Evolutionary conservation across 352 stramenopile species (phyloP).

Genomic region (Thalassiosira hispida): DNA sequence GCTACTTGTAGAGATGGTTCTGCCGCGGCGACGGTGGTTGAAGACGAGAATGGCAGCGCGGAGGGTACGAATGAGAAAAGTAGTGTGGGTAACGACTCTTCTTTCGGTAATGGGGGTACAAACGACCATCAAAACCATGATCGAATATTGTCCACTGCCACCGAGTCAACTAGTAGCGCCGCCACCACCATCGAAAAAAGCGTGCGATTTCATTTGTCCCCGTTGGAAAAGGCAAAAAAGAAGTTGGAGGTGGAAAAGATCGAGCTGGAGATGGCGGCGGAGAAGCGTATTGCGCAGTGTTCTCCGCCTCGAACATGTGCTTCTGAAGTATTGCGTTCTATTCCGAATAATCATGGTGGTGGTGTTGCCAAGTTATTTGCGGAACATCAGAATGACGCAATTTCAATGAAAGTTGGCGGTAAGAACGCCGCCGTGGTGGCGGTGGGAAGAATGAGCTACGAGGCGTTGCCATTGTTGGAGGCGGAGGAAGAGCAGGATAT

Average conservation of each 20-base stretch:
- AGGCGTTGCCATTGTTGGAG: not conserved
- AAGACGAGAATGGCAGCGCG: not conserved
- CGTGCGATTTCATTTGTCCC: constrained; percentile 30
- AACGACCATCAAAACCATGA: too few species aligned
- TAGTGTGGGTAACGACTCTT: not conserved
- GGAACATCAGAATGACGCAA: not conserved
- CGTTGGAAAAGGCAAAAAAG: not conserved
- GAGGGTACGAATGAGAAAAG: not conserved
- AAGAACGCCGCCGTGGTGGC: not conserved
- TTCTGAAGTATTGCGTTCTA: not conserved
- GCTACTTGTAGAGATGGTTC: not conserved
- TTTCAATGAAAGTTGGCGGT: too few species aligned
- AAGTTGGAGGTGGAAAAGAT: not conserved
- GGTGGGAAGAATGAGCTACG: not conserved
- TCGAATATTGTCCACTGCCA: too few species aligned
- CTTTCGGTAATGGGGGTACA: too few species aligned
- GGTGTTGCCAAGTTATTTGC: not conserved
- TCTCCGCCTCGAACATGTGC: constrained; percentile 18
- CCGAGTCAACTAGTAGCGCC: not conserved
- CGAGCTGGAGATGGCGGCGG: not conserved
- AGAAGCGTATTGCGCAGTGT: constrained; percentile 24
- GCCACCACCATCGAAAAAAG: constrained; percentile 12
- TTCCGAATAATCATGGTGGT: not conserved
- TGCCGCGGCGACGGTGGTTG: not conserved
- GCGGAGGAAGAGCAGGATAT: constrained; percentile 28